A percentile compares a stretch with the other conserved stretches of the same genome.
Evolutionary conservation across 495 filamentous ascomycete genomes (phyloP).

Genomic region (Antarctomyces pellizariae): DNA sequence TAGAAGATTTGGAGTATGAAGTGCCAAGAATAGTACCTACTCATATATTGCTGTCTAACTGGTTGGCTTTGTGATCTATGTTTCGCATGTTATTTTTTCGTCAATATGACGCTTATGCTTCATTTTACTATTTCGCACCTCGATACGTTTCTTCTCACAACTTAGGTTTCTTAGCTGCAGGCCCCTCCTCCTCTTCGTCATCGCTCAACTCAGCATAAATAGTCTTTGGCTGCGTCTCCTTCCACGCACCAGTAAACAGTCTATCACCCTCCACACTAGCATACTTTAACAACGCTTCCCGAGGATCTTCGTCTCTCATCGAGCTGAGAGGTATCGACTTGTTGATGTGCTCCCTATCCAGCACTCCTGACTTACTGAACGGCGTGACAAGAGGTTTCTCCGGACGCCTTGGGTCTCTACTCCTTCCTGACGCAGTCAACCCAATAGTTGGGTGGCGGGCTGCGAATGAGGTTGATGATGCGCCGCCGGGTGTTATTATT

Average conservation of each 20-base stretch:
- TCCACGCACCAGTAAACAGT: conserved; percentile 83
- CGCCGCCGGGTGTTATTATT: conserved; percentile 42
- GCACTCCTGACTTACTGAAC: conserved; percentile 73
- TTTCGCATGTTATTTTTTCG: too few species aligned
- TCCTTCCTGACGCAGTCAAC: conserved; percentile 55
- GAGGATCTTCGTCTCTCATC: conserved; percentile 94
- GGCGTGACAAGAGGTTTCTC: conserved; percentile 69
- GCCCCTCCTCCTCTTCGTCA: conserved; percentile 50
- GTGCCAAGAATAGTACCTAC: too few species aligned
- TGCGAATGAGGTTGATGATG: conserved; percentile 26
- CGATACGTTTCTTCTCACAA: conserved; percentile 16
- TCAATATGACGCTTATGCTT: too few species aligned
- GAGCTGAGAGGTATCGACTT: conserved; percentile 69
- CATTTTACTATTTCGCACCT: too few species aligned
- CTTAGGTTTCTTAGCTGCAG: conserved; percentile 43
- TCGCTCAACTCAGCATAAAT: conserved; percentile 87
- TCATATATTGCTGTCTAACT: too few species aligned
- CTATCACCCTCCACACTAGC: conserved; percentile 86
- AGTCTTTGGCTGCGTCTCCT: conserved; percentile 74
- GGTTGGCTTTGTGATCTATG: too few species aligned
- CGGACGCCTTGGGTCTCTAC: conserved; percentile 56
- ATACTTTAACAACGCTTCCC: conserved; percentile 86
- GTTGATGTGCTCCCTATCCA: conserved; percentile 73
- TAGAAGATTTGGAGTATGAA: too few species aligned
- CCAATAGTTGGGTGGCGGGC: conserved; percentile 49